Base-by-base conservation (phyloP, 345 rosid genomes). In the Gossypium turneri region DNA sequence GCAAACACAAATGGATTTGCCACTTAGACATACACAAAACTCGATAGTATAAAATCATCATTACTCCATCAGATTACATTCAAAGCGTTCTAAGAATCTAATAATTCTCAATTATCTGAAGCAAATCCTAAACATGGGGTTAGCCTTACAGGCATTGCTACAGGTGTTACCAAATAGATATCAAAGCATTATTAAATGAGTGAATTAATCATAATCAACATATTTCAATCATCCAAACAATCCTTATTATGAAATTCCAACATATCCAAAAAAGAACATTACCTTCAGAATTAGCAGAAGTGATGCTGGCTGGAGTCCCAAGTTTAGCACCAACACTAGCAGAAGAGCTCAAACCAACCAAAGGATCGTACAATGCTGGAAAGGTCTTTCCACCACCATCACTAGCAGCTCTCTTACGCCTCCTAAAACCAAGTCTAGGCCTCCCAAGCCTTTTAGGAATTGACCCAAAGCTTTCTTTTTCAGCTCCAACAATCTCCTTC, bases 381-480 rank as follows among this genome's bases (percentile, higher is more conserved):
- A 59, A 75, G 41, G 41, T 67, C 80, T 75, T 79, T 60, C 67
- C 81, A 67, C 12, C 57, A 66, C 52, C 64, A 71, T 50, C 79
- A 44, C 45, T 64, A 70, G 77, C 66, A 55, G 52, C 56, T 78
- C 79, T 86, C 78, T 78, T 79, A 25, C 84, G 83, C 50, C 56
- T 81, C 75, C 88, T 84, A 59, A 84, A 79, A 68, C 84, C 80
- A 55, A 57, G 68, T 73, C 88, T 84, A 55, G 74, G 61, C 77
- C 80, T 86, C 44, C 73, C 2, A 45, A 59, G 27, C 52, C 77
- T 80, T 86, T 77, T 82, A 6, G 43, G 52, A 12, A 47, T 12
- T 25, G 41, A 10, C 56, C n/a, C 41, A 8, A 75, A 79, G 25
- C 65, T 85, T 76, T 80, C 84, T 0, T 85, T 84, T 53, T 85